phyloP scores from a whole-genome alignment of 164 flowering plant species.

The Stephania cephalantha region DNA sequence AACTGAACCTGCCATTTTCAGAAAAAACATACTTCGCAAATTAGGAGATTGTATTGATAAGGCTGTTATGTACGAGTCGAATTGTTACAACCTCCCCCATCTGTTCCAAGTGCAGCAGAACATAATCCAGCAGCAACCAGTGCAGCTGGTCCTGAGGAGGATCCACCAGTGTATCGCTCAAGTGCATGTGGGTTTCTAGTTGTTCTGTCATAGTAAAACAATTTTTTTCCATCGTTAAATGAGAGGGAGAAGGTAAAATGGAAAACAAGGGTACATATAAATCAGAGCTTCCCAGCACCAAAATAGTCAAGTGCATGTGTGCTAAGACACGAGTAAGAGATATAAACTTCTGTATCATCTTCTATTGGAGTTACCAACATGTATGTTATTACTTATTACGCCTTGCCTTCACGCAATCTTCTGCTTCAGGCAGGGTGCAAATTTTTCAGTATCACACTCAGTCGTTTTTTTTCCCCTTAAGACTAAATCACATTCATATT shows the following conservation, averaged over 20 bases:
- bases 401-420: neutral
- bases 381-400: neutral
- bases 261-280: neutral
- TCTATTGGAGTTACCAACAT: neutral
- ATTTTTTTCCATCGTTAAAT: neutral
- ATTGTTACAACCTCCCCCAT: constrained; percentile 82
- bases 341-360: neutral
- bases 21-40: constrained; percentile 6
- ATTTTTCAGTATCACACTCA: neutral
- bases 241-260: neutral
- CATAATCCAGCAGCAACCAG: constrained; percentile 89
- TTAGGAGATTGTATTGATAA: constrained; percentile 10
- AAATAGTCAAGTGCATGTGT: neutral
- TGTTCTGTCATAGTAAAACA: constrained; percentile 40
- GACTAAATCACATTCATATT: neutral
- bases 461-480: neutral
- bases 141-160: constrained; percentile 97
- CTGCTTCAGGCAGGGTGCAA: neutral
- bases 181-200: constrained; percentile 82
- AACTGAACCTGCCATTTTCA: constrained; percentile 62
- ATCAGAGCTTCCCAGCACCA: neutral
- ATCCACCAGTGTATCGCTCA: constrained; percentile 94
- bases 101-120: constrained; percentile 93
- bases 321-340: neutral
- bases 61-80: neutral